Percentiles rank a stretch among this genome's conserved stretches.
Evolutionary conservation across 345 rosid species (phyloP).

Genomic region (Ceriops tagal): DNA sequence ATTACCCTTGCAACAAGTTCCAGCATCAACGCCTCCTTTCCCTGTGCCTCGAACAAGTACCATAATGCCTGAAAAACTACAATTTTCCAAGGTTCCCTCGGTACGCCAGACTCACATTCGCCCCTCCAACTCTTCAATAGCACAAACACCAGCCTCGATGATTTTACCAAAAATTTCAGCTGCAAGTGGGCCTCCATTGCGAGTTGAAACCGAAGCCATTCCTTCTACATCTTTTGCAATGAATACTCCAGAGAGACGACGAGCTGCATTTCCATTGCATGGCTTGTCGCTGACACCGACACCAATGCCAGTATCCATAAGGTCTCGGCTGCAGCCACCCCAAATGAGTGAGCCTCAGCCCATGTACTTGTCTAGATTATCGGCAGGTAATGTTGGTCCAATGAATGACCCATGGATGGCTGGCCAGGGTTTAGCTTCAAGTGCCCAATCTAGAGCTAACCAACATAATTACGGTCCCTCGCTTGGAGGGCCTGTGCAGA

Average conservation of each 20-base stretch:
- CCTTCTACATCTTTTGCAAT: constrained; percentile 7
- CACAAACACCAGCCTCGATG: constrained; percentile 13
- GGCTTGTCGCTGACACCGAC: constrained; percentile 12
- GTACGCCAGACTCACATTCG: constrained; percentile 17
- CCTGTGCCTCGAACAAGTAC: constrained; percentile 27
- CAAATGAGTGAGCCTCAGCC: constrained; percentile 14
- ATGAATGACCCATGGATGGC: constrained; percentile 45
- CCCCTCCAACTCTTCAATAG: constrained; percentile 15
- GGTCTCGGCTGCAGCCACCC: constrained; percentile 16
- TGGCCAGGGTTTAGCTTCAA: constrained; percentile 39
- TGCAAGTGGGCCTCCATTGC: constrained; percentile 23
- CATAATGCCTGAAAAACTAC: constrained; percentile 25
- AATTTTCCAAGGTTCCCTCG: constrained; percentile 13
- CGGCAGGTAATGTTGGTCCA: constrained; percentile 23
- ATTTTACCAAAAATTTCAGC: constrained; percentile 8
- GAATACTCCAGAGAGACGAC: constrained; percentile 23
- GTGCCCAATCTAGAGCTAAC: constrained; percentile 34
- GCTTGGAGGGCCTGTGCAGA: constrained; percentile 26
- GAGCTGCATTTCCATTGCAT: constrained; percentile 19
- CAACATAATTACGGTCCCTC: constrained; percentile 34
- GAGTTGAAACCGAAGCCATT: constrained; percentile 14
- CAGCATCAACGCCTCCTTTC: constrained; percentile 28
- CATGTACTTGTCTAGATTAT: constrained; percentile 25
- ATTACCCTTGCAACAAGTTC: constrained; percentile 32
- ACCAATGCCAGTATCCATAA: constrained; percentile 9